Conservation (phyloP, 208 protist species). For the Leishmania arabica region DNA sequence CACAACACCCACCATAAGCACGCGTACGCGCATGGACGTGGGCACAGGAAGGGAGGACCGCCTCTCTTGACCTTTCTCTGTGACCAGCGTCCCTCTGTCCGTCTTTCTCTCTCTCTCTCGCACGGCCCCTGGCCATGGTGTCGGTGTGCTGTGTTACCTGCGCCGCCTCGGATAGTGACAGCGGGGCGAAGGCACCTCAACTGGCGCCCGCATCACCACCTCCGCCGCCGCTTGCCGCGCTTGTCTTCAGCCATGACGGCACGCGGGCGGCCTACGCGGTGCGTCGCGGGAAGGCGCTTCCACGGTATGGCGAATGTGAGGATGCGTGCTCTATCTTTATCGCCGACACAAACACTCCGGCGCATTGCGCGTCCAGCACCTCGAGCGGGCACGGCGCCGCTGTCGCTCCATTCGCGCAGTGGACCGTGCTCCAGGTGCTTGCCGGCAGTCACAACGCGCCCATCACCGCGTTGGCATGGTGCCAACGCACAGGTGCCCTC, state of each 20-base stretch:
- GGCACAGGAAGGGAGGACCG: not conserved
- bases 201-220: not conserved
- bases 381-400: not conserved
- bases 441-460: constrained; percentile 11
- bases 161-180: not conserved
- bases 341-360: not conserved
- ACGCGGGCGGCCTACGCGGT: constrained; percentile 23
- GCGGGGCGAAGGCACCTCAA: not conserved
- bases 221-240: constrained; percentile 8
- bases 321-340: constrained; percentile 16
- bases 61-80: not conserved
- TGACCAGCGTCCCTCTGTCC: not conserved
- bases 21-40: not conserved
- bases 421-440: constrained; percentile 16
- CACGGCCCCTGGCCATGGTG: not conserved
- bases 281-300: constrained; percentile 5
- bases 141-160: not conserved
- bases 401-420: constrained; percentile 6
- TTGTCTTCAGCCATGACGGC: constrained; percentile 16
- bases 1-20: not conserved
- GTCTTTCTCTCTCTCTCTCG: not conserved
- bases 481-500: constrained; percentile 13
- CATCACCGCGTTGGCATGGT: constrained; percentile 28
- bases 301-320: constrained; percentile 4
- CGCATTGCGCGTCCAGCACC: not conserved